Conservation (phyloP, 257 asterid genomes). For the Leonotis leonurus region DNA sequence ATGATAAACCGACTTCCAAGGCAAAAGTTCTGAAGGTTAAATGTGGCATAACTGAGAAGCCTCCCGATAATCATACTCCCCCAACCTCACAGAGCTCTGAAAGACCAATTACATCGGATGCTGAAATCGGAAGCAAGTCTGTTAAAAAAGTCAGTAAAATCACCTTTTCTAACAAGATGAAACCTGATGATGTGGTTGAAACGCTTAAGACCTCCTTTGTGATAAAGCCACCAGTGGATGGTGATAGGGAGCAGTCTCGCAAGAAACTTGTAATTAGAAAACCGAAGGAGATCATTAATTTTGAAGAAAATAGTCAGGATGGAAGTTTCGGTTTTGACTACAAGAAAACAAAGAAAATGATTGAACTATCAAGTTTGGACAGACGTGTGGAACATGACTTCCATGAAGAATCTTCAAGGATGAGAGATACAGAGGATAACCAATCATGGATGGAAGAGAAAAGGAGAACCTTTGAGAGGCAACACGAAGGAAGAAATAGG, state of each 20-base stretch:
- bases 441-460: slow-evolving; percentile 57
- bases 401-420: slow-evolving; percentile 48
- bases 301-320: slow-evolving; percentile 80
- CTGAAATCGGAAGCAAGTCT: slow-evolving; percentile 57
- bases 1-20: slow-evolving; percentile 66
- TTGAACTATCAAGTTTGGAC: slow-evolving; percentile 64
- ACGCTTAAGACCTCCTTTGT: slow-evolving; percentile 59
- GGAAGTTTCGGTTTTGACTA: slow-evolving; percentile 68
- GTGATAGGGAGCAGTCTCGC: slow-evolving; percentile 62
- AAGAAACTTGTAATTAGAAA: slow-evolving; percentile 72
- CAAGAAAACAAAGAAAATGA: slow-evolving; percentile 76
- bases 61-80: slow-evolving; percentile 62
- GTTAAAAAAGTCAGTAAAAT: slow-evolving; percentile 68
- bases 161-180: slow-evolving; percentile 64
- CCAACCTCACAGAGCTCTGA: slow-evolving; percentile 73
- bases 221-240: slow-evolving; percentile 74
- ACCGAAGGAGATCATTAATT: slow-evolving; percentile 60
- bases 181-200: slow-evolving; percentile 63
- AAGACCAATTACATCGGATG: slow-evolving; percentile 52
- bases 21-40: slow-evolving; percentile 83
- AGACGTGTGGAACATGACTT: slow-evolving; percentile 38
- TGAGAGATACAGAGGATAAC: slow-evolving; percentile 53
- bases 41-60: slow-evolving; percentile 65
- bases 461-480: slow-evolving; percentile 50
- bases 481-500: slow-evolving; percentile 49